Evolutionary conservation across 169 alveolate species (phyloP).

Genomic region (Plasmodium fragile): DNA sequence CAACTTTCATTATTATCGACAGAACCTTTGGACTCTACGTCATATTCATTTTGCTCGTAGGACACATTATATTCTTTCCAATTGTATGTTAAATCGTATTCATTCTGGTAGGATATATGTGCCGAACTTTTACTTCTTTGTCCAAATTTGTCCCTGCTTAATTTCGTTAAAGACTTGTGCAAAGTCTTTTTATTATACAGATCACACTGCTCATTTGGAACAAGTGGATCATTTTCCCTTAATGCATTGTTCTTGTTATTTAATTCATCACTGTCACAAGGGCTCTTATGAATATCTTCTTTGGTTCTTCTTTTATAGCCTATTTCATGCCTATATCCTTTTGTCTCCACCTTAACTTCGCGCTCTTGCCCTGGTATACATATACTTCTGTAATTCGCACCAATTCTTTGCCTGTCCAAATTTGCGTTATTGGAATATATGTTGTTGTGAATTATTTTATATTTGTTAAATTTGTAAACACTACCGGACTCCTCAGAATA

Average conservation of each 20-base stretch:
- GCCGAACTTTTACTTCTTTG: background rate
- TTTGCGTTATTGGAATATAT: constrained; percentile 71
- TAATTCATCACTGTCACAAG: background rate
- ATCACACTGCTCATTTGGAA: constrained; percentile 1
- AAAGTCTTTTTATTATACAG: constrained; percentile 3
- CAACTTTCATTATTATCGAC: background rate
- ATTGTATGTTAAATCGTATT: background rate
- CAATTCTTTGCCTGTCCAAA: constrained; percentile 24
- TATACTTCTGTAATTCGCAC: background rate
- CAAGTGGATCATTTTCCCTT: background rate
- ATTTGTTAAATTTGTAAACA: constrained; percentile 48
- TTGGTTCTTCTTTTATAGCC: constrained; percentile 6
- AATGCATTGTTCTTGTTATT: background rate
- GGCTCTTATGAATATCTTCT: background rate
- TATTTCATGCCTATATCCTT: constrained; percentile 1
- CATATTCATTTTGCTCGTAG: background rate
- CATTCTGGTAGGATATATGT: background rate
- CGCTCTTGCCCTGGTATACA: constrained; percentile 12
- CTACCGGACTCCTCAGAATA: constrained; percentile 46
- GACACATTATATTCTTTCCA: background rate
- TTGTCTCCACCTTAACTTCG: constrained; percentile 1
- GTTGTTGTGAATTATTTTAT: constrained; percentile 44
- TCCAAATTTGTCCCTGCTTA: background rate
- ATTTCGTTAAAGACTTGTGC: background rate
- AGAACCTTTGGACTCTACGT: background rate